phyloP scores from a whole-genome alignment of 129 eudicot genomes.

The Chrysanthemum makinoi region DNA sequence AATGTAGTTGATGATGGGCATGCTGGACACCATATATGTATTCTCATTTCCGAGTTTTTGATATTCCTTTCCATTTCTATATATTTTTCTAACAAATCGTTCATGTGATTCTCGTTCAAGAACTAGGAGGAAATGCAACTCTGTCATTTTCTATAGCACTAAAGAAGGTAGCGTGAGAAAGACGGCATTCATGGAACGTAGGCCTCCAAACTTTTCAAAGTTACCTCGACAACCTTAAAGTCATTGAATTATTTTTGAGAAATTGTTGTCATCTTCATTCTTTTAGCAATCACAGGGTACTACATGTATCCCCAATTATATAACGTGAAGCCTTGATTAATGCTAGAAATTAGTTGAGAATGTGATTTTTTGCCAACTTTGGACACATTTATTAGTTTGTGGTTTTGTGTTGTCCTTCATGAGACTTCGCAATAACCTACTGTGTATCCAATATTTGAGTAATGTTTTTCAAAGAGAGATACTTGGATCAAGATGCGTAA shows the following conservation, averaged over 20 bases:
- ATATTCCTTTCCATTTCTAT: constrained; percentile 19
- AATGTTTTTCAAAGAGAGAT: too few relatives aligned
- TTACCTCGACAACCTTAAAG: constrained; percentile 72
- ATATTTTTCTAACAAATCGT: constrained; percentile 38
- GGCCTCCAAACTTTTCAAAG: constrained; percentile 84
- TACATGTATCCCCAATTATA: too few relatives aligned
- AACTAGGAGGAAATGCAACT: constrained; percentile 85
- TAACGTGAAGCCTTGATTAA: too few relatives aligned
- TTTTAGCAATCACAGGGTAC: not conserved
- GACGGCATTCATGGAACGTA: constrained; percentile 53
- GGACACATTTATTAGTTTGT: too few relatives aligned
- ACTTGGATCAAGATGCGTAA: too few relatives aligned
- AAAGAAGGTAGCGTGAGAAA: constrained; percentile 79
- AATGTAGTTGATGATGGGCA: not conserved
- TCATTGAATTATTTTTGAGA: not conserved
- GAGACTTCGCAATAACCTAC: too few relatives aligned
- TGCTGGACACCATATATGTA: constrained; percentile 80
- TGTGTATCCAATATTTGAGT: too few relatives aligned
- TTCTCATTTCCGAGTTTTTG: not conserved
- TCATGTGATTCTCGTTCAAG: constrained; percentile 31
- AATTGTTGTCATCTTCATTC: not conserved
- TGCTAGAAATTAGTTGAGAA: too few relatives aligned
- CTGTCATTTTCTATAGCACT: constrained; percentile 79
- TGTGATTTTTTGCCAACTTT: too few relatives aligned
- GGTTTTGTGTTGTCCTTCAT: too few relatives aligned